These are phyloP conservation scores for Paradendryphiella salina DNA, from an alignment of 2,329 filamentous ascomycete genomes.

Conservation along the genomic window DNA sequence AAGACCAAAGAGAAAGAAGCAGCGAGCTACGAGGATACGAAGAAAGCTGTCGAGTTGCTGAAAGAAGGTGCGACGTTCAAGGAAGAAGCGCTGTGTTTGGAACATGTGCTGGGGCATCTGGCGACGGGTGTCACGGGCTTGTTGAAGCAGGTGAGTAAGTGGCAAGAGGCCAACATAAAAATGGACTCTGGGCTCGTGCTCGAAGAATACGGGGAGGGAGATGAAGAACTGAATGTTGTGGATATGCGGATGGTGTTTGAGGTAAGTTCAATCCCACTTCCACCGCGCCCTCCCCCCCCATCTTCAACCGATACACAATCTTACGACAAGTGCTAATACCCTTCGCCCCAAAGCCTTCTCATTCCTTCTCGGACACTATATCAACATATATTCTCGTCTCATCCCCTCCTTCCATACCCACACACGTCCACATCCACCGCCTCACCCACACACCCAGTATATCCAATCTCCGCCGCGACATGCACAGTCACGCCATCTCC, in stretches of 20 bases:
- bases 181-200: conserved; percentile 65
- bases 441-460: conserved; percentile 46
- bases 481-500: conserved; percentile 54
- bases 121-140: conserved; percentile 39
- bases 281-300: too few species aligned
- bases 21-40: conserved; percentile 39
- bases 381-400: conserved; percentile 36
- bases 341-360: neutral
- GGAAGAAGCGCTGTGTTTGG: conserved; percentile 46
- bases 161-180: conserved; percentile 61
- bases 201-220: conserved; percentile 42
- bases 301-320: neutral
- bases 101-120: conserved; percentile 43
- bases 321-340: neutral
- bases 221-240: conserved; percentile 36
- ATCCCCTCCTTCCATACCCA: conserved; percentile 8
- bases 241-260: conserved; percentile 64
- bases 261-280: conserved; percentile 36
- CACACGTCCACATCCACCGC: conserved; percentile 34
- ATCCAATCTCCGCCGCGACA: conserved; percentile 45
- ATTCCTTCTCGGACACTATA: conserved; percentile 13
- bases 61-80: conserved; percentile 51
- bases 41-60: conserved; percentile 42
- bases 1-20: conserved; percentile 7
- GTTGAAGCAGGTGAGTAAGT: conserved; percentile 48